These are phyloP conservation scores for Amanita phalloides DNA, from an alignment of 768 basidiomycete species.

Conservation along the genomic window DNA sequence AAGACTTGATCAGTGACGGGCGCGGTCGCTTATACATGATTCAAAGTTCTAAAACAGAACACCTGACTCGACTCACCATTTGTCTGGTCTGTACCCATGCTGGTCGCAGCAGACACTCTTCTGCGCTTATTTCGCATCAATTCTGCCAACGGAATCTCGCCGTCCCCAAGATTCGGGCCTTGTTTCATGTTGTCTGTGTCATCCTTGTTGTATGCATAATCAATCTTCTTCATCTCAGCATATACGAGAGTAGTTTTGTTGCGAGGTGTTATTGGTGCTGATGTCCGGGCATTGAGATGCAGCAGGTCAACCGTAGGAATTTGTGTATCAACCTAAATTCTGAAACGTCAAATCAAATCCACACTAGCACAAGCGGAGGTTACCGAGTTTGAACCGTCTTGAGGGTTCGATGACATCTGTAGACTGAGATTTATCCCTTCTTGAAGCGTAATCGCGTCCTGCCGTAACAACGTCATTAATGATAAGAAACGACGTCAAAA, in stretches of 20 bases:
- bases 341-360: neutral
- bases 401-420: conserved; percentile 28
- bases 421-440: conserved; percentile 27
- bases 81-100: neutral
- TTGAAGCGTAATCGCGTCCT: conserved; percentile 36
- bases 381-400: conserved; percentile 7
- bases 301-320: conserved; percentile 2
- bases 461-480: conserved; percentile 20
- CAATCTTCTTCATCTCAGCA: neutral
- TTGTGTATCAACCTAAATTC: neutral
- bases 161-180: conserved; percentile 11
- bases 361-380: neutral
- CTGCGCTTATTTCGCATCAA: conserved; percentile 12
- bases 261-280: neutral
- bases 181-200: neutral
- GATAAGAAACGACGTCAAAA: conserved; percentile 2
- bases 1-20: neutral
- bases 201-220: neutral
- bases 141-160: conserved; percentile 15
- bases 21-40: neutral
- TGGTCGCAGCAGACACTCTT: conserved; percentile 7
- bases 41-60: neutral
- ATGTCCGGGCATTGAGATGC: neutral
- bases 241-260: neutral
- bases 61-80: neutral